Percentiles rank a stretch among this genome's conserved stretches.
phyloP scores from a whole-genome alignment of 768 basidiomycete genomes.

The Daedaleopsis nitida region DNA sequence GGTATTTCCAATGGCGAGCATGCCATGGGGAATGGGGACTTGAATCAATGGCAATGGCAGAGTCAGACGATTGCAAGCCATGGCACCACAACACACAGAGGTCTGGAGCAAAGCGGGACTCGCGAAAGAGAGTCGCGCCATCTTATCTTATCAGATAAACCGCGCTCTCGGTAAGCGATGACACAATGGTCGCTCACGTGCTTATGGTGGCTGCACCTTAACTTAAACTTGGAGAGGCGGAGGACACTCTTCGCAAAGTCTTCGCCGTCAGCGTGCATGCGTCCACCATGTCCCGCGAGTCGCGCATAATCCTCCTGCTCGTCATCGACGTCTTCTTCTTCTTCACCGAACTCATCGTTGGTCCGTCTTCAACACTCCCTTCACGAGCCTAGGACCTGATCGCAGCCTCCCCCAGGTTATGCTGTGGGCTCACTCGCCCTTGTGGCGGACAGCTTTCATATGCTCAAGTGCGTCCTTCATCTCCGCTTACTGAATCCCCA shows the following conservation, averaged over 20 bases:
- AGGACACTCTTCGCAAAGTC: neutral
- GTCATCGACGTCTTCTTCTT: conserved; percentile 88
- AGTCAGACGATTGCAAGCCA: no score
- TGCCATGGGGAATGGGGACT: no score
- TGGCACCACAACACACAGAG: no score
- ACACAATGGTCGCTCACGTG: conserved; percentile 7
- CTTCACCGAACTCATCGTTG: conserved; percentile 80
- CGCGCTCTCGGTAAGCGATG: conserved; percentile 4
- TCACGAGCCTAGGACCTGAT: neutral
- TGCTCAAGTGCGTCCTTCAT: conserved; percentile 80
- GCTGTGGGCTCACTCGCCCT: conserved; percentile 94
- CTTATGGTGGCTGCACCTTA: neutral
- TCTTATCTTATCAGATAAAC: conserved; percentile 20
- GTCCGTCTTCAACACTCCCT: conserved; percentile 38
- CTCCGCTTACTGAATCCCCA: neutral
- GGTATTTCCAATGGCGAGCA: no score
- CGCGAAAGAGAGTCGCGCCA: neutral
- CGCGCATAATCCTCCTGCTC: conserved; percentile 75
- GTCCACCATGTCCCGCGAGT: conserved; percentile 60
- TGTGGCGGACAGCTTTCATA: conserved; percentile 97
- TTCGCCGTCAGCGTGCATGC: conserved; percentile 12
- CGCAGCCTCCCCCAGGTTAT: conserved; percentile 59
- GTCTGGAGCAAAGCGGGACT: neutral
- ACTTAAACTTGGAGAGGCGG: neutral
- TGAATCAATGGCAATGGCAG: no score